Evolutionary conservation across 345 rosid genomes (phyloP), one percentile per base, ranked within the genome.

Genomic region (Salix viminalis): DNA sequence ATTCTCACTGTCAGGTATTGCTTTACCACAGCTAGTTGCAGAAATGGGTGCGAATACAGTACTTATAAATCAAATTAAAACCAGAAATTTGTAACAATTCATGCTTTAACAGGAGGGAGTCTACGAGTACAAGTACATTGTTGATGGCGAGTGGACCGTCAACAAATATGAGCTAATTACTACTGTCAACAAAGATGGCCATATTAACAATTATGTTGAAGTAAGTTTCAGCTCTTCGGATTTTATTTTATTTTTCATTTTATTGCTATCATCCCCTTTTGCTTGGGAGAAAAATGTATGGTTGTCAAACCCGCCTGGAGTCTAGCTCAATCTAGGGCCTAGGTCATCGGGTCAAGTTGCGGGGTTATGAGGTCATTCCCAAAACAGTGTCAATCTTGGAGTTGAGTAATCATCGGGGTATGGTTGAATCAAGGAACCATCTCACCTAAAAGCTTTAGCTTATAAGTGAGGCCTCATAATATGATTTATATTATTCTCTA

Each of bases 101-200:
- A 76, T 67, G 62, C 56, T 71, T 79, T 54, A 67, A 85, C 97
- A 96, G 99, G 98, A 91, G 83, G 99, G 99, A 77, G 73, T 73
- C 74, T 96, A 91, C 16, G 99, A 96, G 82, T 96, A 93, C 87
- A 96, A 93, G 79, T 96, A 96, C 80, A 84, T 93, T 48, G 85
- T 93, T 70, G 91, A 96, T 80, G 98, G 96, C 37, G 89, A 87
- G 77, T 96, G 99, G 99, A 73, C 54, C 7, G 75, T 80, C 89
- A 93, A 92, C 72, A 66, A 87, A 60, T 69, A 71, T 7, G 98
- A 91, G 85, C 91, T 82, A 21, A 39, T 88, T 76, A 88, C 85
- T 64, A 80, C 87, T 52, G 91, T 89, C 19, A 90, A 93, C 88
- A 88, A 84, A 81, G 99, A 93, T 30, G 97, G 96, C 32, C 99